Evolutionary conservation across 2,329 filamentous ascomycete genomes (phyloP), one percentile per base, ranked within the genome.

Genomic region (Claviceps humidiphila): DNA sequence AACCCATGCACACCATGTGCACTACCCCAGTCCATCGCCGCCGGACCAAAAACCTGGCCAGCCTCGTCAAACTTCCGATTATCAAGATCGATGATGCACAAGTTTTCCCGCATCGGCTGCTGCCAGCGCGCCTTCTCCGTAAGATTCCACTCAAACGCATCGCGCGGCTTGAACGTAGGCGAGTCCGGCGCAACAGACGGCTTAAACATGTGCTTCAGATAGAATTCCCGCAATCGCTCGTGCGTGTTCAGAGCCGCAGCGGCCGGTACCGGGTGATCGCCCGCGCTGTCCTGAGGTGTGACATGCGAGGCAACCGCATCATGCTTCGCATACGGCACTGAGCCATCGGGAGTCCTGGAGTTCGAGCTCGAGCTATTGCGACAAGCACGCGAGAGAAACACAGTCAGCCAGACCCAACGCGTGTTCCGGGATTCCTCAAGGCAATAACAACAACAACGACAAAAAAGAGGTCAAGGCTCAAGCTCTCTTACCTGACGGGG

Each of bases 1-100:
- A 70, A 58, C 37, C 67, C 66, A 49, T 67, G 65, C 14, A 72
- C 56, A 44, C 61, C 56, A 1, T 56, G 47, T 13, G 61, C 53
- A 17, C 65, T 57, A 30, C 66, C 60, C 68, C 69, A 72, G 52
- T 58, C 62, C 62, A 72, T 70, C 45, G 59, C 47, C 0, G 58
- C 47, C 1, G 62, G 56, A 5, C 63, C 62, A 49, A 70, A 73
- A 43, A 71, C 60, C 56, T 67, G 60, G 34, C 66, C 65, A 3
- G 64, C 55, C 45, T 60, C 59, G 48, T 64, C 57, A 51, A 72
- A 72, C 2, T 60, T 59, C 34, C 71, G 68, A 58, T 67, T 71
- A 58, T 73, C 71, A 46, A 73, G 62, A 53, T 73, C 71, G 56
- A 73, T 69, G 56, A 73, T 71, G 66, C 70, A 72, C 7, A 73